Evolutionary conservation across 2,329 filamentous ascomycete genomes (phyloP).

Genomic region (Phialocephala sp.): DNA sequence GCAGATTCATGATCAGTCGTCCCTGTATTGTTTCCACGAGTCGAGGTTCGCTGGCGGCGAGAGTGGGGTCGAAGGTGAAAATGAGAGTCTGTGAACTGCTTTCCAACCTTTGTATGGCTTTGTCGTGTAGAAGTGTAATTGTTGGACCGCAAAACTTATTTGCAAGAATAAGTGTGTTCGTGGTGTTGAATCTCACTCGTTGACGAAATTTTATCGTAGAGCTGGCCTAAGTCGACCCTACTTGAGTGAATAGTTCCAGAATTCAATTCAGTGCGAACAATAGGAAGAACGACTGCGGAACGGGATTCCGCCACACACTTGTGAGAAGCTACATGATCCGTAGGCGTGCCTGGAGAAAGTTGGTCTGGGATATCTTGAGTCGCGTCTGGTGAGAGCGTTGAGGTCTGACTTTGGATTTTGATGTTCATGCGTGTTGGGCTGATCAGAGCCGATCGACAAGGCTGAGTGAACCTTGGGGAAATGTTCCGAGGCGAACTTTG

Average conservation of each 20-base stretch:
- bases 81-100: neutral
- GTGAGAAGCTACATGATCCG: neutral
- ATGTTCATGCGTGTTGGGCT: neutral
- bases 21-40: conserved; percentile 1
- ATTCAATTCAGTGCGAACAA: conserved; percentile 4
- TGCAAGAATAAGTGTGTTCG: conserved; percentile 2
- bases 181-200: neutral
- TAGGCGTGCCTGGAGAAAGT: neutral
- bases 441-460: conserved; percentile 9
- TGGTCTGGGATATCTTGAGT: neutral
- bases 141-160: neutral
- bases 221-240: neutral
- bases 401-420: neutral
- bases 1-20: conserved; percentile 30
- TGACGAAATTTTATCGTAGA: neutral
- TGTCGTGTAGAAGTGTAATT: neutral
- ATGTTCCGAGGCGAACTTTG: conserved; percentile 4
- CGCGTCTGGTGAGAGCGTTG: neutral
- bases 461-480: conserved; percentile 3
- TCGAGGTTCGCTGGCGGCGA: neutral
- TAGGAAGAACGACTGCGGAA: neutral
- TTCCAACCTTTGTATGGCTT: neutral
- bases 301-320: neutral
- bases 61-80: conserved; percentile 2
- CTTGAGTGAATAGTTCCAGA: neutral